Evolutionary conservation across 2,329 filamentous ascomycete species (phyloP), one percentile per base, ranked within the genome.

Genomic region (Cordyceps fumosorosea): DNA sequence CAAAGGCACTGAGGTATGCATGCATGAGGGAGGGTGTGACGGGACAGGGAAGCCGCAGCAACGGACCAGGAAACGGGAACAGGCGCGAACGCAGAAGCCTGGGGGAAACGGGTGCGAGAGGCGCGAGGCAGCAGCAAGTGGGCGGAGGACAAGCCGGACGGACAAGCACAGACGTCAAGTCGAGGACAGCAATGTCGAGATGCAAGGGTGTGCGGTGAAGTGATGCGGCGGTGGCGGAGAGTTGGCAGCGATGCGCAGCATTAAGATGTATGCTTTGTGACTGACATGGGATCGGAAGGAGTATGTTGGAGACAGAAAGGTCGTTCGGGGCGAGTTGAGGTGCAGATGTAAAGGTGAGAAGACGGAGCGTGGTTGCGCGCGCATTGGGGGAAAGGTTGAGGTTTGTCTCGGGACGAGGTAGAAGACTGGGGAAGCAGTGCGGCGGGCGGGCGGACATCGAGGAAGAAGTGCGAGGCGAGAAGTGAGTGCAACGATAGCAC

Each of bases 21-120:
- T 60, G 57, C 57, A 60, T 53, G 37, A 22, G 16, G 40, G 57
- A 44, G 57, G 57, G 57, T 60, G 40, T 53, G 50, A 60, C 57
- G 22, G 40, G 56, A 59, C 32, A 59, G 47, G 47, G 56, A 51
- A 51, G 47, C 45, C 56, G 45, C 45, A 40, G 47, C 48, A 24
- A 60, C 50, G 57, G 57, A 60, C 57, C 57, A 54, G 37, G 47
- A 59, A 52, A 56, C 40, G 34, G 47, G 56, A 29, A 59, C 47
- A 16, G 56, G 34, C 37, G 32, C 51, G 47, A 44, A 58, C 24
- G 57, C 34, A 26, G 47, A 29, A 26, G 47, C 56, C 32, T 34
- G 37, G 57, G 16, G 37, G 22, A n/a, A 47, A 8, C 8, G 34
- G 50, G 45, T 40, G 22, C 37, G 37, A 45, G 57, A 20, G 29